A percentile compares a stretch with the other conserved stretches of the same genome.
Conservation (phyloP, 208 protist species). For the Phytomonas sp. region DNA sequence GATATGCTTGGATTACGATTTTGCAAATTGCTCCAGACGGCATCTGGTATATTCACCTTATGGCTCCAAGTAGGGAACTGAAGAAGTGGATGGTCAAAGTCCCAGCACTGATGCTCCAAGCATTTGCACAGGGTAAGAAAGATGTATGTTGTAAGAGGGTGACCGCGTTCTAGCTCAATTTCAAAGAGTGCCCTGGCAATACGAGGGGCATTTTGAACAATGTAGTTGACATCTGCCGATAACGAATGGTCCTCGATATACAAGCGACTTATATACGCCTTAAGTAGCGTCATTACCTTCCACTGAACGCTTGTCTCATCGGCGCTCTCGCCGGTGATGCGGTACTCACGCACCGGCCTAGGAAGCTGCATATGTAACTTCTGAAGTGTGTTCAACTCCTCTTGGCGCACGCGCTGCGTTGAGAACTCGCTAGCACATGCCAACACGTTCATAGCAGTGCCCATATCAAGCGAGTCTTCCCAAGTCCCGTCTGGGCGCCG, state of each 20-base stretch:
- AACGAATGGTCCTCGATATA: conserved; percentile 87
- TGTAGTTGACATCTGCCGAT: conserved; percentile 93
- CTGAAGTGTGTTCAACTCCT: conserved; percentile 93
- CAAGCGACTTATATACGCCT: conserved; percentile 92
- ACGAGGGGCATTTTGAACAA: conserved; percentile 93
- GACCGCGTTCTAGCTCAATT: conserved; percentile 91
- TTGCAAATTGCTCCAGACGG: conserved; percentile 64
- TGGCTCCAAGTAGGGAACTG: conserved; percentile 76
- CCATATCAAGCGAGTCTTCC: conserved; percentile 79
- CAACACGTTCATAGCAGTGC: conserved; percentile 90
- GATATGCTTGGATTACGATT: conserved; percentile 68
- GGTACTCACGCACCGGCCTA: conserved; percentile 53
- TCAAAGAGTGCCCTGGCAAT: conserved; percentile 97
- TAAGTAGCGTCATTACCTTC: conserved; percentile 96
- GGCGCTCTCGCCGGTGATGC: conserved; percentile 61
- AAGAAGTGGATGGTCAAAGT: conserved; percentile 85
- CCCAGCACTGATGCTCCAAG: conserved; percentile 93
- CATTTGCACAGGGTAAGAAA: conserved; percentile 91
- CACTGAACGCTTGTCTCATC: conserved; percentile 87
- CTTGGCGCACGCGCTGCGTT: conserved; percentile 93
- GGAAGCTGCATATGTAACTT: conserved; percentile 63
- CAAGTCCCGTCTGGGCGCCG: conserved; percentile 75
- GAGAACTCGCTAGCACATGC: conserved; percentile 94
- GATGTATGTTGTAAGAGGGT: conserved; percentile 73
- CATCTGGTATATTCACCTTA: conserved; percentile 61